Base-by-base conservation (phyloP, 1,284 basidiomycete species). In the Mycena citricolor region DNA sequence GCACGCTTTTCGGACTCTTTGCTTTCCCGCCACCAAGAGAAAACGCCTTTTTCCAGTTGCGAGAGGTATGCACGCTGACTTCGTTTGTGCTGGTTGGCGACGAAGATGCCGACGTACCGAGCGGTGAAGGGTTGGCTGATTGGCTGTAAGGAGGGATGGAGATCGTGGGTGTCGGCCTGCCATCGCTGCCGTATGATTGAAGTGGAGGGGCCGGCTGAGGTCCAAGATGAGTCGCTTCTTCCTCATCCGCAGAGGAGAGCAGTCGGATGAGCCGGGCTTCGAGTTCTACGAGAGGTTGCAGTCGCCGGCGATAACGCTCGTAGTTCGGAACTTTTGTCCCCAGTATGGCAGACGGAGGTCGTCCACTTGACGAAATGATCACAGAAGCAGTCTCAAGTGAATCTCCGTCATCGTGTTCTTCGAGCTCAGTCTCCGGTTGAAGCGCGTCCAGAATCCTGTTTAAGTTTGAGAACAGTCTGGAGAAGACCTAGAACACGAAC, bases 361-460 rank as follows among this genome's bases (percentile, higher is more conserved):
- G 68, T 35, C 69, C 71, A 44, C 65, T 67, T 24, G 72, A 66
- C 12, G 69, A 65, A 52, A 77, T 73, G 55, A 81, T 71, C 54
- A 78, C 61, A 13, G 73, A 69, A 4, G 69, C 70, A 1, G 66
- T 66, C 58, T 79, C 77, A 13, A 62, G 51, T 12, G 68, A 52
- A 22, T 49, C 47, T 23, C 58, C 68, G 17, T 70, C 69, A 25
- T 81, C 77, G 16, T 79, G 74, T 17, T 76, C 69, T 26, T 83
- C 81, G 36, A 79, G 68, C 48, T 84, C 82, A 11, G 64, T 61
- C 52, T 86, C 79, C 4, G 81, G 78, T 5, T 79, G 71, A 47
- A 89, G 75, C n/a, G 85, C 79, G 48, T 90, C 87, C 44, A 90
- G 69, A 53, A 90, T 88, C 49, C 85, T 86, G 52, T 37, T 30